Conservation (phyloP, 2,329 filamentous ascomycete species). For the Nothophaeocryptopus gaeumannii region DNA sequence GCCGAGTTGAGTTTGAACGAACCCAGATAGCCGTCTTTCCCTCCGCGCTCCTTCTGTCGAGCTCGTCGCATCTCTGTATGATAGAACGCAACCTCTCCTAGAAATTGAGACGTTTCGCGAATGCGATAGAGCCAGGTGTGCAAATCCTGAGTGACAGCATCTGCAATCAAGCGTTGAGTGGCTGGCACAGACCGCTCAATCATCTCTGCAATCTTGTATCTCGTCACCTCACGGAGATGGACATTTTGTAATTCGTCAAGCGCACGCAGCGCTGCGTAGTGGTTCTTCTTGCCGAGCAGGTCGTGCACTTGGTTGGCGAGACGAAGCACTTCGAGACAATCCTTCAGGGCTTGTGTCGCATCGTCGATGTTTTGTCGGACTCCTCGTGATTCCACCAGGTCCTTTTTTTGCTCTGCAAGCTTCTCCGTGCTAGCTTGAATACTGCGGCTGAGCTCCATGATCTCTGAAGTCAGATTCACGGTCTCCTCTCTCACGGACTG, state of each 20-base stretch:
- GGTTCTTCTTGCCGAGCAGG: conserved; percentile 84
- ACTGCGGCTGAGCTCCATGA: conserved; percentile 86
- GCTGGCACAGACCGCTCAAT: conserved; percentile 94
- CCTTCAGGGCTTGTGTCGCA: conserved; percentile 79
- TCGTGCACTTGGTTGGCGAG: conserved; percentile 95
- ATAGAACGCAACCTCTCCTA: conserved; percentile 95
- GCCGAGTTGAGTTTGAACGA: conserved; percentile 93
- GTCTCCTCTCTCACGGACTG: conserved; percentile 88
- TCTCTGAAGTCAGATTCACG: conserved; percentile 82
- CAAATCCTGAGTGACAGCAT: conserved; percentile 93
- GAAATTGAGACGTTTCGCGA: conserved; percentile 89
- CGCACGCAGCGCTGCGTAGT: conserved; percentile 90
- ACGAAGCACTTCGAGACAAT: conserved; percentile 86
- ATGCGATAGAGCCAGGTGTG: conserved; percentile 97
- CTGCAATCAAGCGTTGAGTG: conserved; percentile 88
- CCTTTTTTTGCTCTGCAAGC: conserved; percentile 89
- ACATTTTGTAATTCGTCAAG: conserved; percentile 96
- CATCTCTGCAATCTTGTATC: conserved; percentile 91
- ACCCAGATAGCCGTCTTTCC: conserved; percentile 69
- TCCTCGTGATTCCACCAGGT: conserved; percentile 84
- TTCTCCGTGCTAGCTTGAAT: conserved; percentile 95
- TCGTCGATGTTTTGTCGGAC: conserved; percentile 96
- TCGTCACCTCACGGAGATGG: conserved; percentile 87
- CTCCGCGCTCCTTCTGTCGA: conserved; percentile 77
- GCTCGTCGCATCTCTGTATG: conserved; percentile 85